These are phyloP conservation scores for Cichorium intybus DNA, from an alignment of 140 eudicot species.

Conservation along the genomic window DNA sequence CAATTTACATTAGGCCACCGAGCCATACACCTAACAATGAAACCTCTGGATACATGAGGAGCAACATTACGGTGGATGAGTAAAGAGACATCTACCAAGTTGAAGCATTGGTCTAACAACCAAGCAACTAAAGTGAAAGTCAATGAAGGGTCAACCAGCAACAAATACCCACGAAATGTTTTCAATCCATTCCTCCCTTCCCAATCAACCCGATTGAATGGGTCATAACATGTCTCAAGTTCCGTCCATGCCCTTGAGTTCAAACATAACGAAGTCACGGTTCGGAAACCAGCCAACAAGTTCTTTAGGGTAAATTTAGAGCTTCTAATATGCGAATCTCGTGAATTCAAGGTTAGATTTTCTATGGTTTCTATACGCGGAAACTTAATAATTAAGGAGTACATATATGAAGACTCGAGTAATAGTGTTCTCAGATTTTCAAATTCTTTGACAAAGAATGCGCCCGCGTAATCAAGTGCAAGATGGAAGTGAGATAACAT, in stretches of 20 bases:
- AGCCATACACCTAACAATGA: slow-evolving; percentile 43
- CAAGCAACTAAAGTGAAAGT: slow-evolving; percentile 26
- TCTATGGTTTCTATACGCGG: slow-evolving; percentile 29
- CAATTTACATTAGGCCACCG: slow-evolving; percentile 39
- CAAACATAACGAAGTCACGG: slow-evolving; percentile 37
- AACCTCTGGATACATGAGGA: slow-evolving; percentile 18
- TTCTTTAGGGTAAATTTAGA: slow-evolving; percentile 33
- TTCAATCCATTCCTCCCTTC: slow-evolving; percentile 35
- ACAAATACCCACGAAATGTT: slow-evolving; percentile 36
- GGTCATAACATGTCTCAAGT: slow-evolving; percentile 11
- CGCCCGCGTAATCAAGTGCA: slow-evolving; percentile 30
- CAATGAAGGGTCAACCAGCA: slow-evolving; percentile 25
- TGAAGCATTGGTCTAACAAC: slow-evolving; percentile 33
- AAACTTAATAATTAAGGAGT: slow-evolving; percentile 24
- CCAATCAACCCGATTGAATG: slow-evolving; percentile 17
- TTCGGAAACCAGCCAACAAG: slow-evolving; percentile 33
- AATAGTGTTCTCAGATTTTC: slow-evolving; percentile 29
- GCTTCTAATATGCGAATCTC: slow-evolving; percentile 22
- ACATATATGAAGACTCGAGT: slow-evolving; percentile 33
- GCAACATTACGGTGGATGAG: slow-evolving; percentile 42
- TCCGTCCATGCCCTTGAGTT: slow-evolving; percentile 41
- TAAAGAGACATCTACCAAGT: slow-evolving; percentile 36
- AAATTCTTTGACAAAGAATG: slow-evolving; percentile 26
- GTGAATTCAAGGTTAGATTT: slow-evolving; percentile 34
- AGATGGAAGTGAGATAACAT: slow-evolving; percentile 46